These are phyloP conservation scores for Apiotrichum montevideense DNA, from an alignment of 1,284 basidiomycete species.

Conservation along the genomic window DNA sequence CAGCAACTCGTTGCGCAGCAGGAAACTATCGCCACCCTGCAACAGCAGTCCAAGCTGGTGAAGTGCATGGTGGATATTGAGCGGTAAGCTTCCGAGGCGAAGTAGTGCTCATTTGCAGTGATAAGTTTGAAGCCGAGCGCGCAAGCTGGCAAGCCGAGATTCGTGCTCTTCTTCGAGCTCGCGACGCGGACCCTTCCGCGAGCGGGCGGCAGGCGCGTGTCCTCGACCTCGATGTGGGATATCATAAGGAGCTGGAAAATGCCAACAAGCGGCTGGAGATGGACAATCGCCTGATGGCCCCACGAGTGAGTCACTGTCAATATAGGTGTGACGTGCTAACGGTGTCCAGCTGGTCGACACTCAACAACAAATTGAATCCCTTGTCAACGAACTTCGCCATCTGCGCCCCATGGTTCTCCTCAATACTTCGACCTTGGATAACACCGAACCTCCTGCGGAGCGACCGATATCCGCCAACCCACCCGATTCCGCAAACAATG, in stretches of 20 bases:
- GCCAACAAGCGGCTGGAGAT: constrained; percentile 44
- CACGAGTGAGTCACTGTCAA: constrained; percentile 26
- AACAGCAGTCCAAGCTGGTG: constrained; percentile 32
- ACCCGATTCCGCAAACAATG: background rate
- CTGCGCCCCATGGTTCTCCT: constrained; percentile 41
- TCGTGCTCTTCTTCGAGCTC: constrained; percentile 25
- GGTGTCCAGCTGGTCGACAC: constrained; percentile 37
- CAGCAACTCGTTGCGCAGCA: constrained; percentile 34
- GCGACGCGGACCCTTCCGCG: constrained; percentile 33
- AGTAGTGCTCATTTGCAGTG: constrained; percentile 14
- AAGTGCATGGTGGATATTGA: constrained; percentile 28
- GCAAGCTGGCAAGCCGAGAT: constrained; percentile 37
- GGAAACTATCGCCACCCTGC: constrained; percentile 37
- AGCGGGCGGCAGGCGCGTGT: constrained; percentile 28
- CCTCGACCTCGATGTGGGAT: constrained; percentile 41
- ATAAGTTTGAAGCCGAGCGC: constrained; percentile 33
- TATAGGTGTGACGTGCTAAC: background rate
- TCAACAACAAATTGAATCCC: constrained; percentile 43
- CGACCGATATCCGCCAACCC: background rate
- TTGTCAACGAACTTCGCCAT: constrained; percentile 42
- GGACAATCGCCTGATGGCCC: constrained; percentile 46
- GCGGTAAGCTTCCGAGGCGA: constrained; percentile 22
- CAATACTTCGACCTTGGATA: constrained; percentile 12
- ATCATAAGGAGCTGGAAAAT: constrained; percentile 44
- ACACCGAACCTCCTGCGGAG: background rate